These are phyloP conservation scores for Xylaria telfairii DNA, from an alignment of 495 filamentous ascomycete species.

Conservation along the genomic window DNA sequence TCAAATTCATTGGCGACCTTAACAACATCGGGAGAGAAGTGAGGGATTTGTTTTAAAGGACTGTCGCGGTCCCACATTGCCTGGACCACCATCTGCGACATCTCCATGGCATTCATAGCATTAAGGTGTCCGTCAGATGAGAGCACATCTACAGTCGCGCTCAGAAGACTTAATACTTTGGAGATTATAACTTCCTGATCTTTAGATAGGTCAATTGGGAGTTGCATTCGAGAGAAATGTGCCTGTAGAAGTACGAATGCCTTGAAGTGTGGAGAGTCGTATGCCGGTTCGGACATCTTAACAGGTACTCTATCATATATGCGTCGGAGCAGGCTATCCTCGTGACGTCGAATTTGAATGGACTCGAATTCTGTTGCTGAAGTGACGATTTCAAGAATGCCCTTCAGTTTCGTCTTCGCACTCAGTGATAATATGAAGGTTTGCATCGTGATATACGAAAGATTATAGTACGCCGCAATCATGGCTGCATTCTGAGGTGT, in stretches of 20 bases:
- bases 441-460: slow-evolving; percentile 99
- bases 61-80: slow-evolving; percentile 99
- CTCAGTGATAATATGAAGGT: slow-evolving; percentile 97
- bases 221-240: slow-evolving; percentile 95
- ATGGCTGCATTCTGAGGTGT: slow-evolving; percentile 92
- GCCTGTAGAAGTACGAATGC: slow-evolving; percentile 95
- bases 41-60: slow-evolving; percentile 95
- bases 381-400: slow-evolving; percentile 95
- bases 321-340: slow-evolving; percentile 84
- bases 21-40: slow-evolving; percentile 84
- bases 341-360: slow-evolving; percentile 92
- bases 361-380: slow-evolving; percentile 96
- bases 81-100: slow-evolving; percentile 99
- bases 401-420: slow-evolving; percentile 89
- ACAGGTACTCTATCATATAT: slow-evolving; percentile 95
- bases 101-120: slow-evolving; percentile 97
- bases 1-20: slow-evolving; percentile 80
- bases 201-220: slow-evolving; percentile 95
- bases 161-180: slow-evolving; percentile 86
- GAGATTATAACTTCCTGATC: slow-evolving; percentile 89
- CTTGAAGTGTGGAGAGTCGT: slow-evolving; percentile 97
- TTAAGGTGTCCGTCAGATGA: slow-evolving; percentile 96
- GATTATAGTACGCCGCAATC: slow-evolving; percentile 99
- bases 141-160: slow-evolving; percentile 91
- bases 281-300: slow-evolving; percentile 85